Evolutionary conservation across 2,329 filamentous ascomycete genomes (phyloP).

Genomic region (Zalaria obscura): DNA sequence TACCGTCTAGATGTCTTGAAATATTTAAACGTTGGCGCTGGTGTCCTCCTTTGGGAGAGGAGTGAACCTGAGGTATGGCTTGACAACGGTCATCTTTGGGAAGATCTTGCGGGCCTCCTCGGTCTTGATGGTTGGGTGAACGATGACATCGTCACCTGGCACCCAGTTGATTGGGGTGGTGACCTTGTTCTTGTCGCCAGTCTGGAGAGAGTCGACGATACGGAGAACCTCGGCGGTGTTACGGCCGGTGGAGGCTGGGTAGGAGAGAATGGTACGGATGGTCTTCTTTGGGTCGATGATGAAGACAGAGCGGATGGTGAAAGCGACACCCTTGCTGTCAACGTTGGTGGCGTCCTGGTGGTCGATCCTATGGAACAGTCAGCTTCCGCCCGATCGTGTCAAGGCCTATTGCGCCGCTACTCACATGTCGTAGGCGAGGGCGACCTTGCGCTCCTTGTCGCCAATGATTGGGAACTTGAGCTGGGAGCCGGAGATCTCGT

Average conservation of each 20-base stretch:
- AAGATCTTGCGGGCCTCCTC: conserved; percentile 45
- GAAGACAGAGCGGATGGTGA: conserved; percentile 52
- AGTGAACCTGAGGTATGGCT: conserved; percentile 48
- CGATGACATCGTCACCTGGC: conserved; percentile 41
- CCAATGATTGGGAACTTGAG: conserved; percentile 39
- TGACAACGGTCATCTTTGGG: conserved; percentile 46
- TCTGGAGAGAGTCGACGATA: conserved; percentile 38
- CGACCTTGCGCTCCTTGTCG: conserved; percentile 38
- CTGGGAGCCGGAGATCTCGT: conserved; percentile 34
- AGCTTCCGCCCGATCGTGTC: not conserved
- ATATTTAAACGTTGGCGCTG: conserved; percentile 26
- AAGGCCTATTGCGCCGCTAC: conserved; percentile 7
- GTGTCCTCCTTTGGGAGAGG: conserved; percentile 45
- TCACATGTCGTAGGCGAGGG: conserved; percentile 37
- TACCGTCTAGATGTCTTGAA: too few relatives aligned
- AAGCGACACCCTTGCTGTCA: conserved; percentile 41
- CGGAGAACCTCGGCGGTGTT: conserved; percentile 39
- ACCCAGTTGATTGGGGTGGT: conserved; percentile 51
- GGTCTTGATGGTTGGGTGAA: conserved; percentile 43
- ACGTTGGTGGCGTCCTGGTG: conserved; percentile 45
- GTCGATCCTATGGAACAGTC: conserved; percentile 25
- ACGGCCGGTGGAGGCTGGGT: conserved; percentile 47
- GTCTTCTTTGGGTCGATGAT: conserved; percentile 52
- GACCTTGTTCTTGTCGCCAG: conserved; percentile 44
- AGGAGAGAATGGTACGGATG: conserved; percentile 47